Conservation (phyloP, 306 rosid species). For the Sphenostylis stenocarpa region DNA sequence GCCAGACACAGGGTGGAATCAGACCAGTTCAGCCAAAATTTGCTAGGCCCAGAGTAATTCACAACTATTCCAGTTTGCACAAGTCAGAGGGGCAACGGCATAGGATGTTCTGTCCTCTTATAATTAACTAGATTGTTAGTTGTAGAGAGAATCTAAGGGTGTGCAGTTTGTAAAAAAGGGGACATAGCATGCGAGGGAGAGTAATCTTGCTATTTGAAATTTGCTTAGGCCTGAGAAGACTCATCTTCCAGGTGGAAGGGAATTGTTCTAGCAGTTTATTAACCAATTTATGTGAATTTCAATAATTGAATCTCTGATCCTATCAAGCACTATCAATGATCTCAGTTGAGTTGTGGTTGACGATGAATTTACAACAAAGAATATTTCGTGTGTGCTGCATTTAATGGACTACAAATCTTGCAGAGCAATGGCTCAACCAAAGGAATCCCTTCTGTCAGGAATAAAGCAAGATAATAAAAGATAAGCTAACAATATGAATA, state of each 20-base stretch:
- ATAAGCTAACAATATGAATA: neutral
- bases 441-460: neutral
- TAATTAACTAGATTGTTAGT: neutral
- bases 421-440: constrained; percentile 19
- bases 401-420: constrained; percentile 1
- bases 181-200: neutral
- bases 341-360: constrained; percentile 18
- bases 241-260: neutral
- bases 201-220: neutral
- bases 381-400: constrained; percentile 1
- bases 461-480: neutral
- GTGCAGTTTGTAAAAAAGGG: neutral
- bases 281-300: neutral
- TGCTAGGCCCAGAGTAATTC: neutral
- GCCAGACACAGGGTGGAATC: neutral
- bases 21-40: neutral
- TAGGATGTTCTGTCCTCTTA: neutral
- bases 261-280: neutral
- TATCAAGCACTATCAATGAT: neutral
- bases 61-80: neutral
- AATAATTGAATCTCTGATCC: neutral
- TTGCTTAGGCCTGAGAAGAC: neutral
- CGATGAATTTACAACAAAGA: constrained; percentile 3
- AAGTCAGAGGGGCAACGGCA: neutral
- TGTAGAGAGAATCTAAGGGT: neutral